Evolutionary conservation across 441 rosid genomes (phyloP), one percentile per base, ranked within the genome.

Genomic region (Jatropha podagrica): DNA sequence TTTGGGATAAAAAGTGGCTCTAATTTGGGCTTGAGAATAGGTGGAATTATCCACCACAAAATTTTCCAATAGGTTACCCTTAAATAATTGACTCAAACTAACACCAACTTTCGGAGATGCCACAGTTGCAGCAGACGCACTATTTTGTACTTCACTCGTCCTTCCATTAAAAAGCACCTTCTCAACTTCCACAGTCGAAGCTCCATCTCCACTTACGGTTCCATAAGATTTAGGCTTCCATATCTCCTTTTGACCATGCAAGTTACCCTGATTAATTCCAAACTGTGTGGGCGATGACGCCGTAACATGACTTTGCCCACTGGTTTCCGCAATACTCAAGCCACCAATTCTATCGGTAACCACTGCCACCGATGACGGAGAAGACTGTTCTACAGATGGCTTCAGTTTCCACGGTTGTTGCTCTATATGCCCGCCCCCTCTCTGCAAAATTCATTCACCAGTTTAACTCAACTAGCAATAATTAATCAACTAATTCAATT

Each of bases 1-100:
- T 78, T 96, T 96, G 40, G 98, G 99, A 81, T 96, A 93, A 83
- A 96, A 96, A 67, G 97, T 86, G 73, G 99, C 99, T 86, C 97
- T 90, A 60, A 96, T 88, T 84, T 91, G 92, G 3, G 97, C 97
- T 66, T 68, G 79, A 44, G 93, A 79, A 74, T 88, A 89, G 20
- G 91, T 83, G 5, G 91, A 81, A 42, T 86, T 87, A 74, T 93
- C 96, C 79, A 95, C 92, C 2, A 75, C 75, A 74, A 93, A 95
- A 27, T 83, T 86, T 65, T 90, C 86, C 84, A 89, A 78, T 55
- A 82, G 78, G 78, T 84, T 79, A 68, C 84, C 86, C 67, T 52
- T 78, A 48, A 81, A 94, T 18, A 85, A 0, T 63, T 87, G 80
- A 65, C 91, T 92, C 83, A 87, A 81, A 73, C 64, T 77, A 51